A percentile compares a stretch with the other conserved stretches of the same genome.
Evolutionary conservation across 352 stramenopile genomes (phyloP).

Genomic region (Globisporangium viniferum): DNA sequence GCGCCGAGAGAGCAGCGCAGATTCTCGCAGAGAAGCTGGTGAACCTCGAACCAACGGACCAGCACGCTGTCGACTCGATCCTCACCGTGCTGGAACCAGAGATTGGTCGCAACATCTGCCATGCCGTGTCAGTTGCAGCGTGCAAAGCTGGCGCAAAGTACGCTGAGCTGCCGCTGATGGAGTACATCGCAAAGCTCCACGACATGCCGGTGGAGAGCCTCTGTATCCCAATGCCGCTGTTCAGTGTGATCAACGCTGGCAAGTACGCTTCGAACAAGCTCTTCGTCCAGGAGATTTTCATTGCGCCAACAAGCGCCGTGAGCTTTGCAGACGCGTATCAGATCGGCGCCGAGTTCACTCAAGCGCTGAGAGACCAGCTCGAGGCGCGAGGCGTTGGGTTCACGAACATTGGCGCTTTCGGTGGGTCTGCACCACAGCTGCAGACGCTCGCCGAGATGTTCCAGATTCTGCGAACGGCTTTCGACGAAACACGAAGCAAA

Average conservation of each 20-base stretch:
- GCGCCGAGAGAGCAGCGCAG: constrained; percentile 30
- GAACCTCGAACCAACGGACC: constrained; percentile 44
- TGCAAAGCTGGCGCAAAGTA: constrained; percentile 69
- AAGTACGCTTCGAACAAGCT: constrained; percentile 66
- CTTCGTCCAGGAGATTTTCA: constrained; percentile 59
- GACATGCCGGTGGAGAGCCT: constrained; percentile 40
- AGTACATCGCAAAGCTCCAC: constrained; percentile 52
- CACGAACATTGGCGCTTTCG: constrained; percentile 53
- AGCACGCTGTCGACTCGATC: constrained; percentile 34
- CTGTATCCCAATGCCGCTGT: constrained; percentile 68
- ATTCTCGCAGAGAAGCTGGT: constrained; percentile 41
- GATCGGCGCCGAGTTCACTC: constrained; percentile 50
- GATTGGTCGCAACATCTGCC: constrained; percentile 50
- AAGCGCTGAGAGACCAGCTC: constrained; percentile 37
- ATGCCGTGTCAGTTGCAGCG: constrained; percentile 57
- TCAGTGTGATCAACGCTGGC: constrained; percentile 71
- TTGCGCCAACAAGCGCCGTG: constrained; percentile 44
- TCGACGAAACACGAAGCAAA: constrained; percentile 40
- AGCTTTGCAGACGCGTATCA: constrained; percentile 63
- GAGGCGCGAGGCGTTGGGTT: constrained; percentile 54
- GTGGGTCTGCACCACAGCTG: constrained; percentile 59
- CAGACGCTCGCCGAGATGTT: constrained; percentile 60
- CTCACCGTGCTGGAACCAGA: constrained; percentile 39
- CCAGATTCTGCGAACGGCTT: constrained; percentile 42
- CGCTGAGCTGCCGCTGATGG: constrained; percentile 39